phyloP scores from a whole-genome alignment of 2,329 filamentous ascomycete species.

The Phaeophleospora eucalypticola region DNA sequence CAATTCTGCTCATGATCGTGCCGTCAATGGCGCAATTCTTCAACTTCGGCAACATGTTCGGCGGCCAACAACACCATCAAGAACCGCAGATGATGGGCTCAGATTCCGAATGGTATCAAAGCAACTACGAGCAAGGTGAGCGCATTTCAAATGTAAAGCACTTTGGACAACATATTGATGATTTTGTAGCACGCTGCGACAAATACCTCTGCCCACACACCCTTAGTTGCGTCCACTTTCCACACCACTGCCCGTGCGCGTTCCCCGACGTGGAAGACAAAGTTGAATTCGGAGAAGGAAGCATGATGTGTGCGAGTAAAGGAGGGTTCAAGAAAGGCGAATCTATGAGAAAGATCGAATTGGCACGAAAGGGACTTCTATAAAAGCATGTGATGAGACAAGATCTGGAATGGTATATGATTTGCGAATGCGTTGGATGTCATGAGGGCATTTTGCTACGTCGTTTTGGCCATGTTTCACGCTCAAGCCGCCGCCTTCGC shows the following conservation, averaged over 20 bases:
- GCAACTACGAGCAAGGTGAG: conserved; percentile 63
- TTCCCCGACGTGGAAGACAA: conserved; percentile 64
- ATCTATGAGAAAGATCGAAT: conserved; percentile 69
- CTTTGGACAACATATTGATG: not conserved
- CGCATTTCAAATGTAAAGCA: not conserved
- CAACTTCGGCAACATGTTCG: conserved; percentile 92
- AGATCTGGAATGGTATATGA: not conserved
- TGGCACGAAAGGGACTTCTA: conserved; percentile 73
- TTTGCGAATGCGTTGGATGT: not conserved
- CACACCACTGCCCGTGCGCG: conserved; percentile 92
- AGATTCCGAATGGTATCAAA: conserved; percentile 75
- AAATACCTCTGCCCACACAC: conserved; percentile 95
- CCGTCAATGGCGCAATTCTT: conserved; percentile 79
- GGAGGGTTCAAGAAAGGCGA: conserved; percentile 71
- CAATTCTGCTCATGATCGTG: conserved; percentile 56
- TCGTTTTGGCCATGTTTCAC: not conserved
- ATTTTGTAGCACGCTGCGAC: conserved; percentile 68
- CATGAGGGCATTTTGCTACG: not conserved
- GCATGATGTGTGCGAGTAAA: conserved; percentile 68
- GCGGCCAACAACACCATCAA: conserved; percentile 53
- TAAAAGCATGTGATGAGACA: conserved; percentile 34
- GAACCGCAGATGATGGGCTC: conserved; percentile 76
- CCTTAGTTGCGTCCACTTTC: conserved; percentile 90
- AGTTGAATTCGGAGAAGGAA: conserved; percentile 68
- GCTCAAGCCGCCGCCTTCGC: not conserved